These are phyloP conservation scores for Limonomyces culmigenus DNA, from an alignment of 1,284 basidiomycete species.

Conservation along the genomic window DNA sequence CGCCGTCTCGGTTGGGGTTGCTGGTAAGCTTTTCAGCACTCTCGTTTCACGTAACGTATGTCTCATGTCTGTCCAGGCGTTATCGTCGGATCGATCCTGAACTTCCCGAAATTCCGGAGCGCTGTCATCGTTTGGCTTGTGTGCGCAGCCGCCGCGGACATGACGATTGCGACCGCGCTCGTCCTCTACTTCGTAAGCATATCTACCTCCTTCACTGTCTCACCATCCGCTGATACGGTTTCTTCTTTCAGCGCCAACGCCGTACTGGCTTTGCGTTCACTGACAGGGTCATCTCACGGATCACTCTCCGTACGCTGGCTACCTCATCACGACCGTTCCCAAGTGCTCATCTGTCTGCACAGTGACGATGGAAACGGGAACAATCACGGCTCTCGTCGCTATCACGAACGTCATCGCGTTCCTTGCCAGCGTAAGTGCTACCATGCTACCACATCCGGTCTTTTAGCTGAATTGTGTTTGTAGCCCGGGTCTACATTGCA, in stretches of 20 bases:
- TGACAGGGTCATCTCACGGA: slow-evolving; percentile 14
- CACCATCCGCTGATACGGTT: neutral
- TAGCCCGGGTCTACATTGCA: neutral
- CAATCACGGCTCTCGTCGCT: slow-evolving; percentile 12
- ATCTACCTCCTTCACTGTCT: neutral
- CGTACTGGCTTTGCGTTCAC: slow-evolving; percentile 12
- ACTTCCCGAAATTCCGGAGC: slow-evolving; percentile 18
- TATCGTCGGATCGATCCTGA: slow-evolving; percentile 16
- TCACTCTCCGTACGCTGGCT: slow-evolving; percentile 12
- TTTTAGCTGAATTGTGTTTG: neutral
- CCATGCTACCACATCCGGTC: neutral
- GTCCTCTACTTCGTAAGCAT: slow-evolving; percentile 1
- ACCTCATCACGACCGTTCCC: neutral
- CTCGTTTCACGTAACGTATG: too few relatives aligned
- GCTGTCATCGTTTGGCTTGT: slow-evolving; percentile 20
- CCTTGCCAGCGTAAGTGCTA: slow-evolving; percentile 10
- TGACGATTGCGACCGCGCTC: slow-evolving; percentile 3
- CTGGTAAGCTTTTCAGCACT: too few relatives aligned
- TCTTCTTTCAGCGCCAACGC: slow-evolving; percentile 3
- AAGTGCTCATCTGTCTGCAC: neutral
- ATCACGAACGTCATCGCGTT: slow-evolving; percentile 11
- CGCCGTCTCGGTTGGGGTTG: slow-evolving; percentile 15
- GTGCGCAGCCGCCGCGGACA: slow-evolving; percentile 16
- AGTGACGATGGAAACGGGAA: slow-evolving; percentile 18
- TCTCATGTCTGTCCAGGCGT: too few relatives aligned